Percentiles rank a stretch among this genome's conserved stretches.
phyloP scores from a whole-genome alignment of 116 monocot genomes.

The Trichopus zeylanicus region DNA sequence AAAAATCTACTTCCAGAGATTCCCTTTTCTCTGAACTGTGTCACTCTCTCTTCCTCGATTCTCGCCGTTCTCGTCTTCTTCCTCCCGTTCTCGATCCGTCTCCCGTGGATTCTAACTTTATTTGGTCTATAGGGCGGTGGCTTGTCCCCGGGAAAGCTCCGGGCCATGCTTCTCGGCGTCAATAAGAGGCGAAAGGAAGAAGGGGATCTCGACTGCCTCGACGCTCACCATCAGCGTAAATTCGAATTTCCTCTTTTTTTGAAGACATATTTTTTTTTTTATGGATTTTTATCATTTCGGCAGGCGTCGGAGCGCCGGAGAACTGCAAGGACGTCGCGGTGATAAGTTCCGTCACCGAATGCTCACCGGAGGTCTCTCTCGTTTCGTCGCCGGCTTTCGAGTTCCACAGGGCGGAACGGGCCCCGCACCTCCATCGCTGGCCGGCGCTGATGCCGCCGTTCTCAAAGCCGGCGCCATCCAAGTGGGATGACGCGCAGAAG shows the following conservation, averaged over 20 bases:
- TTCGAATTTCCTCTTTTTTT: background rate
- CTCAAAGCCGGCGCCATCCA: constrained; percentile 74
- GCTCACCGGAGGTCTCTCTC: constrained; percentile 4
- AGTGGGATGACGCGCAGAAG: constrained; percentile 98
- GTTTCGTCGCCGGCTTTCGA: constrained; percentile 39
- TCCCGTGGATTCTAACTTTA: no score
- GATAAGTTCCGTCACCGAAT: constrained; percentile 11
- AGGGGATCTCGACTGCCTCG: constrained; percentile 17
- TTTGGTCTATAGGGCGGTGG: constrained; percentile 14
- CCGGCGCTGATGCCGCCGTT: constrained; percentile 37
- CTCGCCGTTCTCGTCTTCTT: background rate
- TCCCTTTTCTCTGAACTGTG: no score
- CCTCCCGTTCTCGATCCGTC: background rate
- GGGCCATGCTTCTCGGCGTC: constrained; percentile 47
- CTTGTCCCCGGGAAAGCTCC: constrained; percentile 50
- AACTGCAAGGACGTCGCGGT: constrained; percentile 4
- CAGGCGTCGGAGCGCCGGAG: constrained; percentile 7
- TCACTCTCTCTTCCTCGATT: background rate
- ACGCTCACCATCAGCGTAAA: constrained; percentile 3
- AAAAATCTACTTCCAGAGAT: background rate
- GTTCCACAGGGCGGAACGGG: constrained; percentile 51
- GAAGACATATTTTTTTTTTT: background rate
- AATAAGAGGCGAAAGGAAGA: constrained; percentile 29
- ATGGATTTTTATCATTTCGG: background rate
- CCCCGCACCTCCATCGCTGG: constrained; percentile 20